These are phyloP conservation scores for Acacia pycnantha DNA, from an alignment of 331 rosid genomes.

Conservation along the genomic window DNA sequence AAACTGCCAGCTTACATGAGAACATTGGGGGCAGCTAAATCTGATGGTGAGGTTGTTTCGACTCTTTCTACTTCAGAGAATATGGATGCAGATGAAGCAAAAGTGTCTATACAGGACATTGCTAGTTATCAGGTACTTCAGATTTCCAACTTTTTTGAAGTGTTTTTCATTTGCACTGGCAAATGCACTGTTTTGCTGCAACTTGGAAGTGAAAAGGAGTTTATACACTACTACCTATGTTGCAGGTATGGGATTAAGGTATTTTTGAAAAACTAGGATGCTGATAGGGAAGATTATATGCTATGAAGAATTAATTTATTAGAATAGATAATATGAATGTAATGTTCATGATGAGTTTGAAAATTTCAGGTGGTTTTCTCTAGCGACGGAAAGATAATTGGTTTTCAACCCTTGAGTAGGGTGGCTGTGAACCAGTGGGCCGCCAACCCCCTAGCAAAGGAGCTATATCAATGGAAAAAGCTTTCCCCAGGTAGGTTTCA, in stretches of 20 bases:
- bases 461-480: conserved; percentile 74
- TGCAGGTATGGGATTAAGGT: not conserved
- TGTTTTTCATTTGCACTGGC: not conserved
- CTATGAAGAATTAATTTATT: not conserved
- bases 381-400: conserved; percentile 61
- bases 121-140: conserved; percentile 86
- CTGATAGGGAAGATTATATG: not conserved
- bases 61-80: conserved; percentile 41
- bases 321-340: not conserved
- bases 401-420: conserved; percentile 88
- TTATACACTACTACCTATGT: not conserved
- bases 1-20: conserved; percentile 68
- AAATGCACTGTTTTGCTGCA: not conserved
- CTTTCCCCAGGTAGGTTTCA: conserved; percentile 72
- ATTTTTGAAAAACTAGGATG: not conserved
- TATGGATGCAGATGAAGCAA: conserved; percentile 45
- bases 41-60: conserved; percentile 40
- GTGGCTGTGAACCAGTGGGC: conserved; percentile 92
- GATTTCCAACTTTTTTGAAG: not conserved
- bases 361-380: conserved; percentile 74
- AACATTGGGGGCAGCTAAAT: conserved; percentile 33
- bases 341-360: not conserved
- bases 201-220: not conserved
- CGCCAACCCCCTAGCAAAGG: conserved; percentile 80
- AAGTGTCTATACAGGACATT: conserved; percentile 64